phyloP scores from a whole-genome alignment of 192 early-diverging fungal genomes.

The Gryganskiella cystojenkinii region DNA sequence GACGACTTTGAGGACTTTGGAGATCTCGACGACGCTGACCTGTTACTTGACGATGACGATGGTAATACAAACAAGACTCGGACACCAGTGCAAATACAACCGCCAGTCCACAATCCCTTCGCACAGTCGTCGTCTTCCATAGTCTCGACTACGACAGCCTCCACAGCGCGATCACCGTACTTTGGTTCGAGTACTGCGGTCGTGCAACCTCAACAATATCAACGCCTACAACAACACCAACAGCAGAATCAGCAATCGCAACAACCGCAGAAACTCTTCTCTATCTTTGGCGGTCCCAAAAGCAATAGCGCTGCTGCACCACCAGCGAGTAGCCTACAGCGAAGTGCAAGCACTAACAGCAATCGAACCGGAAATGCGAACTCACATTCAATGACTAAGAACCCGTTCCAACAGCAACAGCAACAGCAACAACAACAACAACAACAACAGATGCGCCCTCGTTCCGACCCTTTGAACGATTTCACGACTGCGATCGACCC shows the following conservation, averaged over 20 bases:
- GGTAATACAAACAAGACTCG: constrained; percentile 8
- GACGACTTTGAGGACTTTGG: constrained; percentile 54
- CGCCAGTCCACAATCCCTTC: no score
- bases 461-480: constrained; percentile 33
- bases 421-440: constrained; percentile 11
- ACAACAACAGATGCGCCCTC: constrained; percentile 13
- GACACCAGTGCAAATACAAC: no score
- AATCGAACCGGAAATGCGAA: background rate
- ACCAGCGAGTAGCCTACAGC: background rate
- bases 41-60: constrained; percentile 13
- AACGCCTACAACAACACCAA: constrained; percentile 4
- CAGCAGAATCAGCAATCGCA: constrained; percentile 10
- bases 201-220: background rate
- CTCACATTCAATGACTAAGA: background rate
- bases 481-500: constrained; percentile 27
- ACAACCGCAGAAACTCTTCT: constrained; percentile 4
- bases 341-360: background rate
- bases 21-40: constrained; percentile 25
- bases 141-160: background rate
- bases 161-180: background rate
- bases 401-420: constrained; percentile 1
- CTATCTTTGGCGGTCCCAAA: constrained; percentile 48
- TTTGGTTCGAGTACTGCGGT: background rate
- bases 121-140: no score
- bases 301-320: no score